Evolutionary conservation across 371 early-diverging fungal species (phyloP), one percentile per base, ranked within the genome.

Genomic region (Rhizopus sp.): DNA sequence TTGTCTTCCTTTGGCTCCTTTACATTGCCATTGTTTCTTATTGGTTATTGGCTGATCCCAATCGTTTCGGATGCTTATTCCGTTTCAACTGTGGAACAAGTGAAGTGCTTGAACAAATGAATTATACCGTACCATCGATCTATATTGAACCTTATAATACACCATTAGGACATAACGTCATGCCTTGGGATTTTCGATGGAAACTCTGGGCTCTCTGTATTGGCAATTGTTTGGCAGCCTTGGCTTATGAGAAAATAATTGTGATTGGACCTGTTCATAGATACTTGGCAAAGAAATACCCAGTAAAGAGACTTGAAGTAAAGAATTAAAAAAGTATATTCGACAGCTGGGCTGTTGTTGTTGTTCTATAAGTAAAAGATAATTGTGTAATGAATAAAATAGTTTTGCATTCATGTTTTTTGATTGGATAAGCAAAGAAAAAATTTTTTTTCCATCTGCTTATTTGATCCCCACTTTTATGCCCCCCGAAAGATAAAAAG

Each of bases 11-110:
- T 16, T 89, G 81, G 77, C 52, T 60, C 9, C 53, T 66, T n/a
- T 75, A 90, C 52, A 38, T 86, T 23, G 66, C 73, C 17, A 55
- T 88, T 51, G 63, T 86, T 0, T 83, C 84, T 49, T 77, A 73
- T 52, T 64, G 86, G 62, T 57, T 76, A 6, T 64, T 90, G 44
- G 84, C 85, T 6, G 86, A 86, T 48, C 91, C 90, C n/a, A 89
- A 88, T 63, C 48, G 67, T n/a, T 65, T 91, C 37, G 82, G 83
- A 34, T 90, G 91, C 55, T 46, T 81, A 39, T 83, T 92, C 74
- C 77, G 85, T 37, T 67, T 88, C 57, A 88, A 91, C 67, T 91
- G 92, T 54, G 92, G 90, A 30, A 80, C 83, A 2, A 53, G 74
- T 0, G 55, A 69, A 4, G 76, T 71, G 3, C 57, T 83, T 31